Evolutionary conservation across 129 eudicot genomes (phyloP), one percentile per base, ranked within the genome.

Genomic region (Artemisia tridentata): DNA sequence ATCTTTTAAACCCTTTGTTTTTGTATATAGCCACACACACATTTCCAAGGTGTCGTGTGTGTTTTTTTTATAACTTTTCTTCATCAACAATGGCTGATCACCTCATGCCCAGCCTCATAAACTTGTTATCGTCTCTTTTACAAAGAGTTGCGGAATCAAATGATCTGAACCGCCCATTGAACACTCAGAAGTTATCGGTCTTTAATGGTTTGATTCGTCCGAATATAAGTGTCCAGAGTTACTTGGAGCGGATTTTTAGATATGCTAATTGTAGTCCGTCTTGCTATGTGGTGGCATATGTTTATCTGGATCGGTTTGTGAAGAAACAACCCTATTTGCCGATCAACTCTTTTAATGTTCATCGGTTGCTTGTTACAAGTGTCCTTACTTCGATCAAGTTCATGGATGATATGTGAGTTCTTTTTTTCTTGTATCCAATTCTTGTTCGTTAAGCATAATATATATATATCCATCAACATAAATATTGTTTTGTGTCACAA

Each of bases 371-470:
- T 48, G 78, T 88, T 34, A 73, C 88, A 8, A 88, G 91, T 50
- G 86, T 88, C 51, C 64, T 88, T 84, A 73, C 81, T 82, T 80
- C 95, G 48, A 83, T 85, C 60, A 88, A 88, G 56, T 84, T 88
- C 78, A 75, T 88, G 88, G 91, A 88, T 72, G 91, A 88, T 31
- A 83, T 82, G 91, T 88, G 58, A 88, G 88, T 76, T 68, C 25
- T 25, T 15, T 21, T 11, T 16, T 10, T 67, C 7, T 20, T 23
- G 41, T 2, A 0, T 17, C 41, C 12, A 56, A 49, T 70, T 55
- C 19, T 23, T 11, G 5, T 65, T 16, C 10, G 4, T 60, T 63
- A 29, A 25, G 6, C 3, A 10, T 6, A 3, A 19, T 45, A 11
- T 23, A n/a, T n/a, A n/a, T n/a, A n/a, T 31, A 31, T 31, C 41